Conservation (phyloP, 2,329 filamentous ascomycete species). For the Dothideomycetes sp. region DNA sequence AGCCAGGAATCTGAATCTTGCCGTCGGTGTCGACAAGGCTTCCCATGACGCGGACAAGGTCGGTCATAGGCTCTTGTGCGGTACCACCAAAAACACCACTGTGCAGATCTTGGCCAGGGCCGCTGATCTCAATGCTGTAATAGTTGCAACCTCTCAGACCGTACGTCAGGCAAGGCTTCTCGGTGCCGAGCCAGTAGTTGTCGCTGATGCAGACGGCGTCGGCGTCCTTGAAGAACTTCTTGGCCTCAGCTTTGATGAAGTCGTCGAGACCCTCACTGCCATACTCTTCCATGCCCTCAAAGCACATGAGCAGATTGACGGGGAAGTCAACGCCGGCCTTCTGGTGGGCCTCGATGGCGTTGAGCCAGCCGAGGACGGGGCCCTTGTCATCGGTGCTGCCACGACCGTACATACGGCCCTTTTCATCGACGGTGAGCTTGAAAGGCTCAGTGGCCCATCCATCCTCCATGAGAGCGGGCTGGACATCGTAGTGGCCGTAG, state of each 20-base stretch:
- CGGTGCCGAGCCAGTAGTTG: constrained; percentile 99
- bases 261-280: constrained; percentile 94
- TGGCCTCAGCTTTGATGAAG: constrained; percentile 81
- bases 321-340: constrained; percentile 90
- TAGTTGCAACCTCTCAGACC: constrained; percentile 96
- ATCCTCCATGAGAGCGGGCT: constrained; percentile 85
- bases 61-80: constrained; percentile 97
- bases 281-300: constrained; percentile 99
- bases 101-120: constrained; percentile 87
- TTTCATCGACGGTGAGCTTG: constrained; percentile 72
- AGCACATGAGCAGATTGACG: constrained; percentile 97
- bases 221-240: constrained; percentile 88
- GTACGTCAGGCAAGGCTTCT: constrained; percentile 97
- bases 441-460: constrained; percentile 96
- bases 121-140: constrained; percentile 84
- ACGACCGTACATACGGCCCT: constrained; percentile 91
- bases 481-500: constrained; percentile 98
- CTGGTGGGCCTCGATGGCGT: constrained; percentile 95
- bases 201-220: constrained; percentile 98
- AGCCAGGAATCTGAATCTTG: constrained; percentile 88
- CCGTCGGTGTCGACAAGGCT: constrained; percentile 81
- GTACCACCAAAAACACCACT: constrained; percentile 95
- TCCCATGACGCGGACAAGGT: constrained; percentile 71
- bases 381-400: constrained; percentile 97
- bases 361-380: constrained; percentile 92